A percentile compares a stretch with the other conserved stretches of the same genome.
Conservation (phyloP, 2,329 filamentous ascomycete genomes). For the Fusarium nygamai region DNA sequence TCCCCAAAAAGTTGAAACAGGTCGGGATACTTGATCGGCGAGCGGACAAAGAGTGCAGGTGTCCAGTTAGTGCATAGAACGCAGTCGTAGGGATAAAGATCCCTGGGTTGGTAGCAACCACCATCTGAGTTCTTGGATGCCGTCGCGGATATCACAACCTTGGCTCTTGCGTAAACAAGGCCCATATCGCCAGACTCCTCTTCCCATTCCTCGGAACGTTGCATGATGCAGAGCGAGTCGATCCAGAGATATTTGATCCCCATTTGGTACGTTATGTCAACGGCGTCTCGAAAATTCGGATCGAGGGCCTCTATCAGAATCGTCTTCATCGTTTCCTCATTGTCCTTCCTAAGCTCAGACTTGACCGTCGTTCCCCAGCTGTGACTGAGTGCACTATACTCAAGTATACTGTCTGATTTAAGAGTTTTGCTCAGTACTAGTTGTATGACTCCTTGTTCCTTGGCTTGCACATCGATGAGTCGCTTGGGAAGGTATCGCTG, state of each 20-base stretch:
- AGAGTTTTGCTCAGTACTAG: rapidly evolving
- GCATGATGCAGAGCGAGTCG: not conserved
- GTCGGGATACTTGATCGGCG: not conserved
- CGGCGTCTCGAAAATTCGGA: not conserved
- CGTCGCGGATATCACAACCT: not conserved
- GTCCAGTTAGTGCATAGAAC: rapidly evolving
- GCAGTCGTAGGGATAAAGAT: not conserved
- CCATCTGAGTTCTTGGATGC: not conserved
- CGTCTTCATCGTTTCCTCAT: not conserved
- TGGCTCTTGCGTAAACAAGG: not conserved
- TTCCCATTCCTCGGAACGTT: not conserved
- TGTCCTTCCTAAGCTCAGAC: not conserved
- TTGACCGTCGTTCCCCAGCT: not conserved
- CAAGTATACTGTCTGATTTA: rapidly evolving
- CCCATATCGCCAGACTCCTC: not conserved
- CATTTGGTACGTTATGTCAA: not conserved
- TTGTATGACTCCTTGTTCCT: rapidly evolving
- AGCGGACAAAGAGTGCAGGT: rapidly evolving
- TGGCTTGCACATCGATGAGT: rapidly evolving
- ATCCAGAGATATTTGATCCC: not conserved
- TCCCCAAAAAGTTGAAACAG: rapidly evolving
- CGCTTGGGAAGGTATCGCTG: not conserved
- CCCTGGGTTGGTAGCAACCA: not conserved
- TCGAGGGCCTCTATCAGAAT: not conserved
- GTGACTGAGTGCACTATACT: rapidly evolving